These are phyloP conservation scores for Sarocladium strictum DNA, from an alignment of 2,329 filamentous ascomycete genomes.

Conservation along the genomic window DNA sequence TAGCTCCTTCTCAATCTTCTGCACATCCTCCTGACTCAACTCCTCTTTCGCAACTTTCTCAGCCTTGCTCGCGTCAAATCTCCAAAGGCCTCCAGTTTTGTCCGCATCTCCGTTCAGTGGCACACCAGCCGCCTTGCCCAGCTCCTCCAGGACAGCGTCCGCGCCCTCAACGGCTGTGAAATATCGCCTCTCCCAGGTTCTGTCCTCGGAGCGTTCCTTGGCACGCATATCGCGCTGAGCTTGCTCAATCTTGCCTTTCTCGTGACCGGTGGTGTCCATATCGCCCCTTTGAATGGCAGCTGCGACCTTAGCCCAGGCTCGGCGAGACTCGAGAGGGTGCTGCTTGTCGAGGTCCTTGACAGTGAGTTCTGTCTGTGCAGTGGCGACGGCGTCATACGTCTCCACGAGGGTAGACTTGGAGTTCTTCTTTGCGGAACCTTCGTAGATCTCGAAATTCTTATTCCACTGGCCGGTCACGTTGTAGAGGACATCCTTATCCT, in stretches of 20 bases:
- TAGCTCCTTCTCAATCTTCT: constrained; percentile 39
- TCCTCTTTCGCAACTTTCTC: constrained; percentile 28
- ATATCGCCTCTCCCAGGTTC: constrained; percentile 77
- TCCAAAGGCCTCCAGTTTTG: constrained; percentile 56
- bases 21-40: constrained; percentile 32
- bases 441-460: constrained; percentile 71
- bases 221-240: constrained; percentile 70
- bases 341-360: constrained; percentile 72
- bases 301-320: constrained; percentile 84
- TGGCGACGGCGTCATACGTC: constrained; percentile 52
- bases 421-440: constrained; percentile 51
- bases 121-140: constrained; percentile 42
- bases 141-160: constrained; percentile 38
- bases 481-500: constrained; percentile 70
- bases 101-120: constrained; percentile 47
- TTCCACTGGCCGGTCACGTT: constrained; percentile 90
- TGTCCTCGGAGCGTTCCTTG: constrained; percentile 67
- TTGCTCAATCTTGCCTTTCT: constrained; percentile 88
- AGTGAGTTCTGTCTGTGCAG: constrained; percentile 59
- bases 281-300: constrained; percentile 74
- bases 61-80: constrained; percentile 47
- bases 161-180: constrained; percentile 53
- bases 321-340: constrained; percentile 79
- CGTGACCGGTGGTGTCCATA: constrained; percentile 69
- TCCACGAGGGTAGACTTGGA: constrained; percentile 45